Conservation (phyloP, 208 protist genomes). For the Zelonia costaricensis region DNA sequence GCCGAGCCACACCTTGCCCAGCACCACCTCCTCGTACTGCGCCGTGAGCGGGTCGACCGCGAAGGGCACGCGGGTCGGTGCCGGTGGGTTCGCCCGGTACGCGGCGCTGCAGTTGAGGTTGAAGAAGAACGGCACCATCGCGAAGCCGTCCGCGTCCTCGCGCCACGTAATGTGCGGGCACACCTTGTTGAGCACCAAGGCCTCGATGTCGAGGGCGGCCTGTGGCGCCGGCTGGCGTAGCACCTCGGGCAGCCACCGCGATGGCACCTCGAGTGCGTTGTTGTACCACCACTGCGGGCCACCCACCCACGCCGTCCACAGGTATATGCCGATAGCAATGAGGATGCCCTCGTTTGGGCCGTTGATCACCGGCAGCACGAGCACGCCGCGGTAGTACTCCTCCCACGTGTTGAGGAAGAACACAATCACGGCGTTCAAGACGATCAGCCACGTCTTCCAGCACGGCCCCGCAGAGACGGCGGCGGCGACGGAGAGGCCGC, state of each 20-base stretch:
- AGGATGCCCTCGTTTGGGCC: slow-evolving; percentile 91
- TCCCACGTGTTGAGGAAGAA: slow-evolving; percentile 91
- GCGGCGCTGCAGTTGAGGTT: slow-evolving; percentile 51
- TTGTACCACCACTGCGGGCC: slow-evolving; percentile 75
- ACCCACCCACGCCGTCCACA: slow-evolving; percentile 63
- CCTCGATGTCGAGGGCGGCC: slow-evolving; percentile 48
- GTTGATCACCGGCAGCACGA: slow-evolving; percentile 90
- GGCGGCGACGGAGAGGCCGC: slow-evolving; percentile 48
- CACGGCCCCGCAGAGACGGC: slow-evolving; percentile 52
- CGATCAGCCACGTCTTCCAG: slow-evolving; percentile 70
- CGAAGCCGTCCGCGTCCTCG: slow-evolving; percentile 6
- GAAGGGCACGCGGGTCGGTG: slow-evolving; percentile 27
- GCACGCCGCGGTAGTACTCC: slow-evolving; percentile 84
- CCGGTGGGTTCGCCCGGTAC: slow-evolving; percentile 40
- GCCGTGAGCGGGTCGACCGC: slow-evolving; percentile 10
- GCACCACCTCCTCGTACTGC: slow-evolving; percentile 11
- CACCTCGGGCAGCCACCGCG: slow-evolving; percentile 41
- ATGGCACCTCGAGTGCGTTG: slow-evolving; percentile 51
- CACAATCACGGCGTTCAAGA: slow-evolving; percentile 49
- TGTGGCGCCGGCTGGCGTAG: slow-evolving; percentile 53
- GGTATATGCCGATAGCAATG: slow-evolving; percentile 53
- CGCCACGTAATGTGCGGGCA: slow-evolving; percentile 37
- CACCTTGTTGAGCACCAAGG: slow-evolving; percentile 25
- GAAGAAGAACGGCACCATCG: slow-evolving; percentile 38
- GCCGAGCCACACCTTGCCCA: slow-evolving; percentile 36